A percentile compares a stretch with the other conserved stretches of the same genome.
phyloP scores from a whole-genome alignment of 495 filamentous ascomycete genomes.

The Penicillium pulvis region DNA sequence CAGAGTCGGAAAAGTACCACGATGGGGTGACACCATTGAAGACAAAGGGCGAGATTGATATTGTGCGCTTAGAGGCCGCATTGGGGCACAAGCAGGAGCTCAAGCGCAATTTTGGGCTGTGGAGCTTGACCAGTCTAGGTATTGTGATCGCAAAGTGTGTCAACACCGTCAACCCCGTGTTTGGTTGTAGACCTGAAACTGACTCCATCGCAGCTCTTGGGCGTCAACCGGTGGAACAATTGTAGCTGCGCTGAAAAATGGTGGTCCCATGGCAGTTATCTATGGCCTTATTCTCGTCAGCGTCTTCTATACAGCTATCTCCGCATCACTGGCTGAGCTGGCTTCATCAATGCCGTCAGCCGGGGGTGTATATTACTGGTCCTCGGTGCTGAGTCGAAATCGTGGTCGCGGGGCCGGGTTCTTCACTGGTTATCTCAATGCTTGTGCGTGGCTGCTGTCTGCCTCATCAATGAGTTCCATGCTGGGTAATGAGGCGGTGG shows the following conservation, averaged over 20 bases:
- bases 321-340: conserved; percentile 59
- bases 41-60: conserved; percentile 34
- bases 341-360: conserved; percentile 78
- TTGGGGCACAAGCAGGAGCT: conserved; percentile 50
- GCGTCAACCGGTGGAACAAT: conserved; percentile 48
- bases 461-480: conserved; percentile 66
- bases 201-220: conserved; percentile 34
- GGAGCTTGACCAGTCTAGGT: conserved; percentile 47
- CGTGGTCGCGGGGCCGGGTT: conserved; percentile 65
- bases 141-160: conserved; percentile 51
- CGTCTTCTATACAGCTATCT: conserved; percentile 46
- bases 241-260: conserved; percentile 45
- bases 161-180: background rate
- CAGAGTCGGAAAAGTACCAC: conserved; percentile 4
- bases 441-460: conserved; percentile 71
- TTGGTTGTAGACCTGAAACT: background rate
- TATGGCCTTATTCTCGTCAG: conserved; percentile 47
- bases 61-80: conserved; percentile 42
- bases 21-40: conserved; percentile 16
- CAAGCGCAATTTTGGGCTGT: conserved; percentile 41
- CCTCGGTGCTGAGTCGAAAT: conserved; percentile 64
- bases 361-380: conserved; percentile 85
- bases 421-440: conserved; percentile 74
- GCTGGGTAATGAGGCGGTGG: conserved; percentile 63
- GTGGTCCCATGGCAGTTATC: conserved; percentile 45